Percentiles rank a stretch among this genome's conserved stretches.
These are phyloP conservation scores for Laburnicola sp. DNA, from an alignment of 2,329 filamentous ascomycete genomes.

Conservation along the genomic window DNA sequence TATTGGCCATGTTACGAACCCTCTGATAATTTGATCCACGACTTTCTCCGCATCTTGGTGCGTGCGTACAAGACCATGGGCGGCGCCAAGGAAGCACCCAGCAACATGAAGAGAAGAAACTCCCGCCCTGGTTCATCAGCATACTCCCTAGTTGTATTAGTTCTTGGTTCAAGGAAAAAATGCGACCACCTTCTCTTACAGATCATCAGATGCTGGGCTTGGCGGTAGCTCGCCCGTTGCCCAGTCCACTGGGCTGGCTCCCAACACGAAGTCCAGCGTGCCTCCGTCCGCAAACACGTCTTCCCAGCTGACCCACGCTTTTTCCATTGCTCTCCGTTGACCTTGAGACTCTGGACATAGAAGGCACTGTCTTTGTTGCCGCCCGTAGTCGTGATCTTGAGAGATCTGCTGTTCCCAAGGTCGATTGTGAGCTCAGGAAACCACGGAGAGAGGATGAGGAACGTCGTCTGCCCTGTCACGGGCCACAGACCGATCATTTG, in stretches of 20 bases:
- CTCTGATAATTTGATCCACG: neutral
- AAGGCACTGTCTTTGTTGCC: conserved; percentile 51
- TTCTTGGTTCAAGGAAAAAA: neutral
- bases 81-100: conserved; percentile 1
- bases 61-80: neutral
- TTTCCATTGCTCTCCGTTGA: conserved; percentile 67
- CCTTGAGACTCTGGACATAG: conserved; percentile 67
- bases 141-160: neutral
- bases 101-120: neutral
- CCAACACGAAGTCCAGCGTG: conserved; percentile 66
- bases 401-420: conserved; percentile 58
- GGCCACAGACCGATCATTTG: conserved; percentile 40
- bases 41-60: neutral
- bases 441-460: conserved; percentile 58
- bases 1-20: neutral
- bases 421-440: conserved; percentile 59
- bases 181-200: conserved; percentile 1
- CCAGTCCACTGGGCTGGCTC: conserved; percentile 58
- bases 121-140: neutral
- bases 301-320: conserved; percentile 67
- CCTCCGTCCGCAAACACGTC: conserved; percentile 65
- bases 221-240: conserved; percentile 63
- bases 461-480: conserved; percentile 68
- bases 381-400: conserved; percentile 60
- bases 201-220: conserved; percentile 54